A percentile compares a stretch with the other conserved stretches of the same genome.
Evolutionary conservation across 495 filamentous ascomycete species (phyloP).

Genomic region (Neurospora sp.): DNA sequence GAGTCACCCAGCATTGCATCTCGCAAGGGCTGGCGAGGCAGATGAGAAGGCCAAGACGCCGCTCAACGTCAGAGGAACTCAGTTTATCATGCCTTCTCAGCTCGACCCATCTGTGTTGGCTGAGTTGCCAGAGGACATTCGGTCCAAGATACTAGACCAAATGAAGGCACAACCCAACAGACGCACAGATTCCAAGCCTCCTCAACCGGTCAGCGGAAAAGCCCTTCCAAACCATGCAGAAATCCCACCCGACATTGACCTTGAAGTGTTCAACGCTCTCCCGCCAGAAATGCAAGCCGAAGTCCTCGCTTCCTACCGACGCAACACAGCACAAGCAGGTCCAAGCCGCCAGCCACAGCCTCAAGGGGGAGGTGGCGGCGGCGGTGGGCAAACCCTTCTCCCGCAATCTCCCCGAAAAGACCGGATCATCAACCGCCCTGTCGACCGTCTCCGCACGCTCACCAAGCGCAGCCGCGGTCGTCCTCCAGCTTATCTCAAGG

Average conservation of each 20-base stretch:
- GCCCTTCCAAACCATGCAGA: not conserved
- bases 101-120: slow-evolving; percentile 64
- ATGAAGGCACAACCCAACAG: slow-evolving; percentile 6
- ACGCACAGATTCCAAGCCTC: slow-evolving; percentile 6
- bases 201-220: not conserved
- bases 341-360: slow-evolving; percentile 13
- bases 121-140: slow-evolving; percentile 71
- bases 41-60: slow-evolving; percentile 51
- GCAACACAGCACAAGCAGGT: not conserved
- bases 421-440: slow-evolving; percentile 29
- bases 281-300: slow-evolving; percentile 78
- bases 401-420: slow-evolving; percentile 51
- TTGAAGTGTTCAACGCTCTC: slow-evolving; percentile 62
- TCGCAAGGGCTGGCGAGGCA: slow-evolving; percentile 42
- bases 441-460: slow-evolving; percentile 26
- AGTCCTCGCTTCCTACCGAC: slow-evolving; percentile 57
- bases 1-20: slow-evolving; percentile 43
- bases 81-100: slow-evolving; percentile 78
- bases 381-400: slow-evolving; percentile 30
- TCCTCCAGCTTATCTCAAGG: not conserved
- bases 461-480: slow-evolving; percentile 41
- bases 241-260: slow-evolving; percentile 51
- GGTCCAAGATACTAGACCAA: slow-evolving; percentile 53
- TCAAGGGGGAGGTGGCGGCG: slow-evolving; percentile 3
- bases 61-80: slow-evolving; percentile 71